These are phyloP conservation scores for Collybia sordida DNA, from an alignment of 768 basidiomycete species.

Conservation along the genomic window DNA sequence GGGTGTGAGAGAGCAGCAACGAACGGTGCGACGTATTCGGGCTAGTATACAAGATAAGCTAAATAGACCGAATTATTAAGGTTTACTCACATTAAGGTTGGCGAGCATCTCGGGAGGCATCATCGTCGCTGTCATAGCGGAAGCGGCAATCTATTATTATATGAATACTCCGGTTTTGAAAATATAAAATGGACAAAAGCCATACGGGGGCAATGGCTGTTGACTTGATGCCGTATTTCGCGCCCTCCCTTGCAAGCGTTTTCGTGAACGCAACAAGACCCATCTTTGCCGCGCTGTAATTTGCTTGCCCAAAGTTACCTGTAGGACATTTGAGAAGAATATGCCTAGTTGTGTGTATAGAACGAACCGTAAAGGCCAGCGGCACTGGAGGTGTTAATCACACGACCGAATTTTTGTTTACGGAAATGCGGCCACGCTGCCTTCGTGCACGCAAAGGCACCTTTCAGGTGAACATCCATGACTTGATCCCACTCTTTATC, in stretches of 20 bases:
- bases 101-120: slow-evolving; percentile 94
- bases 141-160: slow-evolving; percentile 77
- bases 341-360: too few species aligned
- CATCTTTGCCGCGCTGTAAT: slow-evolving; percentile 99
- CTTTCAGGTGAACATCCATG: slow-evolving; percentile 89
- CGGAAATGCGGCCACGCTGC: slow-evolving; percentile 96
- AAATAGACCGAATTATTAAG: background rate
- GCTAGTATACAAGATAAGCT: slow-evolving; percentile 42
- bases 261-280: slow-evolving; percentile 90
- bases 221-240: slow-evolving; percentile 85
- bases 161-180: background rate
- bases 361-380: slow-evolving; percentile 85
- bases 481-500: slow-evolving; percentile 94
- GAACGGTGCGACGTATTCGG: slow-evolving; percentile 90
- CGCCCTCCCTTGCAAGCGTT: slow-evolving; percentile 90
- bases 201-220: slow-evolving; percentile 88
- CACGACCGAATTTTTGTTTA: slow-evolving; percentile 90
- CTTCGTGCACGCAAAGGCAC: slow-evolving; percentile 88
- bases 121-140: slow-evolving; percentile 92
- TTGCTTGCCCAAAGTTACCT: slow-evolving; percentile 97
- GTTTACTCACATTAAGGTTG: slow-evolving; percentile 66
- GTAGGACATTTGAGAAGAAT: background rate
- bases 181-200: background rate
- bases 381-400: slow-evolving; percentile 93
- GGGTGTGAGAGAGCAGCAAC: slow-evolving; percentile 88